phyloP scores from a whole-genome alignment of 495 filamentous ascomycete genomes.

The Hypoxylon intermedium region DNA sequence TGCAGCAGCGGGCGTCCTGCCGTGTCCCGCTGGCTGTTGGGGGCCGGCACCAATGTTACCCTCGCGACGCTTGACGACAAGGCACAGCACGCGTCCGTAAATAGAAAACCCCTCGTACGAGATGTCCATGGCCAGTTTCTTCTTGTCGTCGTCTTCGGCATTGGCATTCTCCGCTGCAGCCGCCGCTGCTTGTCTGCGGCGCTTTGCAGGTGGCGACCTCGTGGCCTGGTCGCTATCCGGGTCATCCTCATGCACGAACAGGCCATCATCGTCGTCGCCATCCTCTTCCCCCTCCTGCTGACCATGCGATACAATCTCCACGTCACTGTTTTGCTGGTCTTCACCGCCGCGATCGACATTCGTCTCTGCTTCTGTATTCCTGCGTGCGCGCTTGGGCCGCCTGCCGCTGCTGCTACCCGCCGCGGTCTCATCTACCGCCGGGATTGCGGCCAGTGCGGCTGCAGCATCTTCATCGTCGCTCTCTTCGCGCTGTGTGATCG shows the following conservation, averaged over 20 bases:
- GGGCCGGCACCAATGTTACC: constrained; percentile 37
- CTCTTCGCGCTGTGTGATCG: constrained; percentile 38
- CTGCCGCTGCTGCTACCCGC: constrained; percentile 34
- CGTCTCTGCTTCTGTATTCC: constrained; percentile 39
- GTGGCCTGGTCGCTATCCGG: constrained; percentile 36
- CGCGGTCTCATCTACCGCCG: constrained; percentile 46
- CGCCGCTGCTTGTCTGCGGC: constrained; percentile 49
- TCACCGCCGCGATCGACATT: constrained; percentile 30
- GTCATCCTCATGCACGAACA: constrained; percentile 45
- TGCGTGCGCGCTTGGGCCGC: constrained; percentile 41
- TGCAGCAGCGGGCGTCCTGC: constrained; percentile 27
- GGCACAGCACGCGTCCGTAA: constrained; percentile 86
- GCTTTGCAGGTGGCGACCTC: constrained; percentile 54
- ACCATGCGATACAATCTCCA: constrained; percentile 39
- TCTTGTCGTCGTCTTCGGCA: constrained; percentile 74
- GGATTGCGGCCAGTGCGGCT: constrained; percentile 54
- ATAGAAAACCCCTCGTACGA: constrained; percentile 95
- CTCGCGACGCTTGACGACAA: constrained; percentile 76
- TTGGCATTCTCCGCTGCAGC: constrained; percentile 43
- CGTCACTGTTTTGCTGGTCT: constrained; percentile 21
- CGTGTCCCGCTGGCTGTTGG: constrained; percentile 37
- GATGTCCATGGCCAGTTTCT: constrained; percentile 83
- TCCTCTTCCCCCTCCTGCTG: constrained; percentile 31
- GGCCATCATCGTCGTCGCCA: constrained; percentile 41
- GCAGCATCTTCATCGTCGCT: constrained; percentile 52